A percentile compares a stretch with the other conserved stretches of the same genome.
These are phyloP conservation scores for Trichosporon inkin DNA, from an alignment of 1,284 basidiomycete species.

Conservation along the genomic window DNA sequence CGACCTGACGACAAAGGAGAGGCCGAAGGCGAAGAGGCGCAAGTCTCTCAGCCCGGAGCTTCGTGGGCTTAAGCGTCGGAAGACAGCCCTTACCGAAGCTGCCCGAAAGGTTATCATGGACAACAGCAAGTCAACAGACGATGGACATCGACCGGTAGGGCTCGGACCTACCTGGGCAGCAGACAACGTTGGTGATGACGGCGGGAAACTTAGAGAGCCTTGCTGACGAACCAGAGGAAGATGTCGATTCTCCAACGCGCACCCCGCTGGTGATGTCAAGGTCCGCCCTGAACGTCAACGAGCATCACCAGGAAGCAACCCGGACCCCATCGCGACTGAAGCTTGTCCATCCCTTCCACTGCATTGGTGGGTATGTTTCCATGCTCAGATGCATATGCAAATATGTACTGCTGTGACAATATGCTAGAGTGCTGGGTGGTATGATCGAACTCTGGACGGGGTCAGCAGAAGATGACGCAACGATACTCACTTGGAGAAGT, in stretches of 20 bases:
- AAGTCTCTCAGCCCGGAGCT: neutral
- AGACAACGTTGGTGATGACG: neutral
- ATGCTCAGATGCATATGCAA: constrained; percentile 3
- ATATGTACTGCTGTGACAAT: constrained; percentile 1
- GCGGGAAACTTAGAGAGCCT: neutral
- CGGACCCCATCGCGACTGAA: neutral
- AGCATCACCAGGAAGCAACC: neutral
- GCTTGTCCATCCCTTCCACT: neutral
- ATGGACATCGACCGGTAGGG: neutral
- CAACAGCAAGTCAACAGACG: neutral
- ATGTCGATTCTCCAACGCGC: neutral
- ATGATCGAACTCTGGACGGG: constrained; percentile 24
- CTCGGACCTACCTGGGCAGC: neutral
- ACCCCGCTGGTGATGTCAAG: neutral
- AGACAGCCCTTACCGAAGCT: neutral
- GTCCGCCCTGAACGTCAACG: too few species aligned
- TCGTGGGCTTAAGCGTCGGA: neutral
- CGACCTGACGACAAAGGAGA: constrained; percentile 10
- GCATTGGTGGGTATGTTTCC: neutral
- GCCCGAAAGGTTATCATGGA: neutral
- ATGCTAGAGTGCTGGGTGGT: constrained; percentile 10
- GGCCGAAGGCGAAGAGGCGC: neutral
- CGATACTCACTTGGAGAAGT: constrained; percentile 69
- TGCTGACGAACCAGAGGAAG: neutral
- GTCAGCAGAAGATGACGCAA: neutral